Evolutionary conservation across 2,329 filamentous ascomycete species (phyloP).

Genomic region (Pseudogymnoascus sp.): DNA sequence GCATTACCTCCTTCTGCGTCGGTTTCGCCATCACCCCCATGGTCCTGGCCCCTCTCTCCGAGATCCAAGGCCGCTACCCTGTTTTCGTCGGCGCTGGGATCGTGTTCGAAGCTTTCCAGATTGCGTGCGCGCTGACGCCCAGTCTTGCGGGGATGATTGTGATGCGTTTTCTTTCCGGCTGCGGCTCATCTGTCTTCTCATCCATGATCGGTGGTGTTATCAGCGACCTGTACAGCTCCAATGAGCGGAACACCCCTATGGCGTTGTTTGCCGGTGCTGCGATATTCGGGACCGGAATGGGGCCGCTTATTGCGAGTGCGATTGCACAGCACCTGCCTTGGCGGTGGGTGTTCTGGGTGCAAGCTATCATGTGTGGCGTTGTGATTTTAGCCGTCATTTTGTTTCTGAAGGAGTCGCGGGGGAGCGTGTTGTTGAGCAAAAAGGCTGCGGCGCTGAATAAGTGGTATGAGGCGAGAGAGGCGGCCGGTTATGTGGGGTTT

Average conservation of each 20-base stretch:
- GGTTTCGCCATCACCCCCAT: conserved; percentile 82
- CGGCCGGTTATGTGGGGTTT: conserved; percentile 43
- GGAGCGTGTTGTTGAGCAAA: conserved; percentile 68
- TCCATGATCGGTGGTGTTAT: conserved; percentile 92
- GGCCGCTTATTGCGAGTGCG: conserved; percentile 64
- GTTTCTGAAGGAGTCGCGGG: conserved; percentile 76
- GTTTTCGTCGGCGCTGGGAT: conserved; percentile 71
- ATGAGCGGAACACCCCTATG: conserved; percentile 84
- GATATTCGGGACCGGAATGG: conserved; percentile 71
- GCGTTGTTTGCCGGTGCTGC: conserved; percentile 76
- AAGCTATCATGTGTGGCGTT: conserved; percentile 62
- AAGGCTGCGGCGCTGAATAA: conserved; percentile 69
- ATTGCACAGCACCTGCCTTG: conserved; percentile 63
- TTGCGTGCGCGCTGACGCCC: conserved; percentile 65
- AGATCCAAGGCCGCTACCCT: conserved; percentile 79
- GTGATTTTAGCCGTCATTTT: conserved; percentile 59
- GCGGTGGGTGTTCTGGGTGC: conserved; percentile 88
- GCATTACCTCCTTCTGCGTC: conserved; percentile 74
- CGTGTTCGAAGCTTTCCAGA: conserved; percentile 64
- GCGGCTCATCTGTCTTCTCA: conserved; percentile 71
- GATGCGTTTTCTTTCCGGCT: conserved; percentile 68
- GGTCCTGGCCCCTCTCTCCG: conserved; percentile 79
- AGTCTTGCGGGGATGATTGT: conserved; percentile 68
- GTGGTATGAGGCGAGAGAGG: conserved; percentile 72
- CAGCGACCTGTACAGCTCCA: conserved; percentile 73